phyloP scores from a whole-genome alignment of 2,329 filamentous ascomycete species.

The Pseudogymnoascus sp. region DNA sequence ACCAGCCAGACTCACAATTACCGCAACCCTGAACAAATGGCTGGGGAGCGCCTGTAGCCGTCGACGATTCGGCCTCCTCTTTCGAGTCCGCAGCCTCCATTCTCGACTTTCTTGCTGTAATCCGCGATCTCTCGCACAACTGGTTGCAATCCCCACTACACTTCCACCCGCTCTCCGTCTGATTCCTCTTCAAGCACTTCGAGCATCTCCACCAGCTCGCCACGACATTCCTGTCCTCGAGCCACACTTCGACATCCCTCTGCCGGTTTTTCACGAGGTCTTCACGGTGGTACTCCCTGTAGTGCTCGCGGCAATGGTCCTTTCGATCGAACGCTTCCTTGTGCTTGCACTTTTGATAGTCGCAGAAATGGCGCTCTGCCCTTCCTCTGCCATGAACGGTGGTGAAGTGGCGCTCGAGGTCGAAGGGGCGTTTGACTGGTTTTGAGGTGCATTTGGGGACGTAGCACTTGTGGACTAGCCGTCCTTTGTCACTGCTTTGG shows the following conservation, averaged over 20 bases:
- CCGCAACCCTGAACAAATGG: neutral
- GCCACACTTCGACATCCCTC: slow-evolving; percentile 18
- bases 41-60: neutral
- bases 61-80: neutral
- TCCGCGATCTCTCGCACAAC: neutral
- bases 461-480: slow-evolving; percentile 2
- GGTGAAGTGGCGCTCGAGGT: slow-evolving; percentile 31
- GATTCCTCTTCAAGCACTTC: slow-evolving; percentile 18
- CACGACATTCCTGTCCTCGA: slow-evolving; percentile 16
- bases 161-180: neutral
- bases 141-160: neutral
- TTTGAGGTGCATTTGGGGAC: neutral
- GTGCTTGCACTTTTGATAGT: slow-evolving; percentile 24
- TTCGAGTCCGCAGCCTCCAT: neutral
- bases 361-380: slow-evolving; percentile 23
- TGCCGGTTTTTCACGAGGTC: slow-evolving; percentile 23
- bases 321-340: slow-evolving; percentile 34
- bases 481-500: neutral
- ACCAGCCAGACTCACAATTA: slow-evolving; percentile 2
- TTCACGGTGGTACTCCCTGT: slow-evolving; percentile 38
- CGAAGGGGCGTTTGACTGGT: slow-evolving; percentile 25
- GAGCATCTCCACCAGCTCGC: slow-evolving; percentile 22
- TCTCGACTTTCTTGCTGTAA: neutral
- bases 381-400: slow-evolving; percentile 22
- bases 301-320: slow-evolving; percentile 41